Conservation (phyloP, 2,329 filamentous ascomycete species). For the Metarhizium guizhouense region DNA sequence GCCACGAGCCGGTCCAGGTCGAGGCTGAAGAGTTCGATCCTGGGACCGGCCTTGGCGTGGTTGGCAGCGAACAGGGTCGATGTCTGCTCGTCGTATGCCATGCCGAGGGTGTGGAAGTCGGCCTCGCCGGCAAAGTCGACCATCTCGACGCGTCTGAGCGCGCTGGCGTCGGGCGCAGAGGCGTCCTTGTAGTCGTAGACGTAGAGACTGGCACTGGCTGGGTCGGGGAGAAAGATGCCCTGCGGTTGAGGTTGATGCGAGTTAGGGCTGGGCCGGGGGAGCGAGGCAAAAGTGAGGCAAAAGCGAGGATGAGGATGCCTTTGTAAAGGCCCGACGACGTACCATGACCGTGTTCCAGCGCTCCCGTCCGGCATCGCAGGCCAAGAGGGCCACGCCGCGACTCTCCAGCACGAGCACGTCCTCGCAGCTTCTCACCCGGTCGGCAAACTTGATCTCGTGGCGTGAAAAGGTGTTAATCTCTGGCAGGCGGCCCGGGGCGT, state of each 20-base stretch:
- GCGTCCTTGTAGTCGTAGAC: slow-evolving; percentile 25
- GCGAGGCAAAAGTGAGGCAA: no score
- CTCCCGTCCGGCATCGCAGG: slow-evolving; percentile 30
- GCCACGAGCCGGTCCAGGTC: slow-evolving; percentile 23
- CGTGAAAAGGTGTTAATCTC: slow-evolving; percentile 17
- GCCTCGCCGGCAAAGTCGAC: slow-evolving; percentile 15
- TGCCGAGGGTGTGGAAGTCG: slow-evolving; percentile 32
- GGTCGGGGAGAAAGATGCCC: slow-evolving; percentile 15
- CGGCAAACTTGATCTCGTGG: slow-evolving; percentile 24
- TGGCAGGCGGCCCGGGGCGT: slow-evolving; percentile 20
- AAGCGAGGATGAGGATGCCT: neutral
- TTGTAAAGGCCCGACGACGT: neutral
- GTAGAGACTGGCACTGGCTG: slow-evolving; percentile 23
- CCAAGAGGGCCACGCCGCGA: slow-evolving; percentile 25
- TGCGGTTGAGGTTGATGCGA: slow-evolving; percentile 1
- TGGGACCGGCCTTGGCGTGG: slow-evolving; percentile 24
- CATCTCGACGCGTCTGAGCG: slow-evolving; percentile 15
- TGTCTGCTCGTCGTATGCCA: slow-evolving; percentile 26
- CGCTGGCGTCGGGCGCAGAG: slow-evolving; percentile 5
- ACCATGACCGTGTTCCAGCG: slow-evolving; percentile 34
- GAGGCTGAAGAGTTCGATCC: slow-evolving; percentile 30
- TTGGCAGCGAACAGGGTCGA: slow-evolving; percentile 28
- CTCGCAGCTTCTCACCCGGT: slow-evolving; percentile 30
- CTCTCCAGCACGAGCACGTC: slow-evolving; percentile 28
- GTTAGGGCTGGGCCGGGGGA: neutral